Base-by-base conservation (phyloP, 139 green algal genomes). In the Eudorina sp. region DNA sequence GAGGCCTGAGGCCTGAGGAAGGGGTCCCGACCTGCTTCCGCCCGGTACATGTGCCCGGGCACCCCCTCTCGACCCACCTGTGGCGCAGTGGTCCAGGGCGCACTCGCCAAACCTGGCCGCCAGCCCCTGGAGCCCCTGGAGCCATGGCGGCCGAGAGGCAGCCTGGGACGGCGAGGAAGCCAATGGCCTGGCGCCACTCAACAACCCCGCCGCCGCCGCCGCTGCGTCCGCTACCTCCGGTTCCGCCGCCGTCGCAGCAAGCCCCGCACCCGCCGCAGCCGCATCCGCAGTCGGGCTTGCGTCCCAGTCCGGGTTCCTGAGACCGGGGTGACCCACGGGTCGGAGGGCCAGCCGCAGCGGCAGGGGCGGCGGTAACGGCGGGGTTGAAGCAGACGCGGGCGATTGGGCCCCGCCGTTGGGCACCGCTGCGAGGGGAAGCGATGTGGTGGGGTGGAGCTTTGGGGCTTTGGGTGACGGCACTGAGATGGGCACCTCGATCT, bases 271-370 rank as follows among this genome's bases (percentile, higher is more conserved):
- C 3, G 64, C 16, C 64, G 64, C 3, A 3, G 64, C 64, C 3
- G 18, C 64, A 34, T 23, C n/a, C 3, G 13, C 64, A 36, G 16
- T 8, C 69, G 34, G 27, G 34, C 4, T 27, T 43, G 27, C n/a
- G 64, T 23, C 13, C 64, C n/a, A 8, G n/a, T 73, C 64, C 29
- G 25, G n/a, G 27, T 4, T 6, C 66, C 43, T 62, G 0, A 60
- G 73, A 3, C 31, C 31, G 60, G 80, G 80, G 31, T 86, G 62
- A 0, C 58, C 80, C 19, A 9, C 1, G 29, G 60, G 40, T 1
- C 80, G 60, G 4, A 86, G 80, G 55, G 80, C 80, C 80, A 86
- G 60, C 0, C 80, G 80, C 80, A 86, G 80, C 4, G 80, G 80
- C 60, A 86, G 60, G n/a, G 80, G 41, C 31, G 64, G n/a, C n/a